Evolutionary conservation across 352 stramenopile genomes (phyloP).

Genomic region (Phytophthora pistaciae): DNA sequence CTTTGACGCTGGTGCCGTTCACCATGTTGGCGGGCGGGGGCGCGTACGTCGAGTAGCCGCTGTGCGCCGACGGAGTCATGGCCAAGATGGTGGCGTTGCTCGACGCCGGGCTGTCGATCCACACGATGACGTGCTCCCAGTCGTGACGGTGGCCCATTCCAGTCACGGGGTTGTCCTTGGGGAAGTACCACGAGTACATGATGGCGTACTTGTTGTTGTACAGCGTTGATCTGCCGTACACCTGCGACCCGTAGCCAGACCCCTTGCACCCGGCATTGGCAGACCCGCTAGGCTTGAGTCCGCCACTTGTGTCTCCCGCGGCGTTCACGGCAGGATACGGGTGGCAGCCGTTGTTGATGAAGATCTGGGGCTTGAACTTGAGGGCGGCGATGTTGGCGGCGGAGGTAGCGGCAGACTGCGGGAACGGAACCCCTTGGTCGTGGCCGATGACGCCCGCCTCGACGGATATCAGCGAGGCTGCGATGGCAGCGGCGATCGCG

Average conservation of each 20-base stretch:
- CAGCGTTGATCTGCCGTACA: neutral
- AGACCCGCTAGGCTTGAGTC: neutral
- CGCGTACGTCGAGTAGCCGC: neutral
- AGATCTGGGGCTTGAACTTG: too few relatives aligned
- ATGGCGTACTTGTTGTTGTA: neutral
- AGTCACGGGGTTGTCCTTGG: neutral
- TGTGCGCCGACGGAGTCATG: neutral
- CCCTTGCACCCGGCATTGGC: neutral
- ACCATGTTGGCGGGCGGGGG: neutral
- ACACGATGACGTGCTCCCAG: slow-evolving; percentile 1
- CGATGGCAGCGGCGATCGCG: too few relatives aligned
- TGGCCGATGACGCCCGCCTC: too few relatives aligned
- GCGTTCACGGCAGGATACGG: neutral
- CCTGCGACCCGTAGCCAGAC: neutral
- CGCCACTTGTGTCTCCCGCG: neutral
- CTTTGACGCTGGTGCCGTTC: neutral
- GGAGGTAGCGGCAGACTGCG: too few relatives aligned
- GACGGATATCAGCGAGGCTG: too few relatives aligned
- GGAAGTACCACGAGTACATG: neutral
- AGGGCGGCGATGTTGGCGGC: too few relatives aligned
- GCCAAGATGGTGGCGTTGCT: neutral
- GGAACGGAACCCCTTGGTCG: too few relatives aligned
- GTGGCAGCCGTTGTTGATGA: too few relatives aligned
- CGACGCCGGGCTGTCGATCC: neutral
- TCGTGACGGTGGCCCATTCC: slow-evolving; percentile 1